A percentile compares a stretch with the other conserved stretches of the same genome.
Conservation (phyloP, 1,139 yeast genomes). For the Pichia sp. region DNA sequence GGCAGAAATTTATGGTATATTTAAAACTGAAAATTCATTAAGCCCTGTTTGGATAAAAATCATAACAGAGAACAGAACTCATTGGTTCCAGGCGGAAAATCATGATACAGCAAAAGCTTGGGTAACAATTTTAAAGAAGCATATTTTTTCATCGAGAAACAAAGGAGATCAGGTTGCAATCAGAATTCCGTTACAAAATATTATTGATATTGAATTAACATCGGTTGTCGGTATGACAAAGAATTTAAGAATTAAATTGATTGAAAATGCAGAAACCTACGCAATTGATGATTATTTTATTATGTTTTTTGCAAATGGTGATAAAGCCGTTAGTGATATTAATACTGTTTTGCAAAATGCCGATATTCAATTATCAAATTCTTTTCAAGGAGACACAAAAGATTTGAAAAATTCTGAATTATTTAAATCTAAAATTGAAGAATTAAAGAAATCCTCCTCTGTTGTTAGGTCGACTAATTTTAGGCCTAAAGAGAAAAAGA, state of each 20-base stretch:
- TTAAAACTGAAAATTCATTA: slow-evolving; percentile 17
- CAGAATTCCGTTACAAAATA: slow-evolving; percentile 65
- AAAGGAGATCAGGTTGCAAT: slow-evolving; percentile 67
- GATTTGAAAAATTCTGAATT: slow-evolving; percentile 18
- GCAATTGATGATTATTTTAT: slow-evolving; percentile 64
- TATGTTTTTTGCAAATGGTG: slow-evolving; percentile 52
- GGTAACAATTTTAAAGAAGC: slow-evolving; percentile 69
- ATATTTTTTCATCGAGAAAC: slow-evolving; percentile 68
- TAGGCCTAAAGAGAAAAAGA: slow-evolving; percentile 5
- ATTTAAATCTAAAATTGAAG: slow-evolving; percentile 23
- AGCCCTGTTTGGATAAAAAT: slow-evolving; percentile 46
- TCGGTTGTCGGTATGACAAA: slow-evolving; percentile 40
- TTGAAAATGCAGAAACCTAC: slow-evolving; percentile 44
- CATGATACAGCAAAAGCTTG: slow-evolving; percentile 69
- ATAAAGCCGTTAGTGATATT: slow-evolving; percentile 28
- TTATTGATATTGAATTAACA: slow-evolving; percentile 55
- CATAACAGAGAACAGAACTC: slow-evolving; percentile 51
- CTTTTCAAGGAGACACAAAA: slow-evolving; percentile 17
- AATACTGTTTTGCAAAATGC: slow-evolving; percentile 24
- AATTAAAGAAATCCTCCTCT: slow-evolving; percentile 22
- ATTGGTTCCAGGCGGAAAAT: slow-evolving; percentile 69
- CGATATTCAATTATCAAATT: slow-evolving; percentile 21
- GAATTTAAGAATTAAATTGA: slow-evolving; percentile 38
- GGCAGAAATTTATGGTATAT: slow-evolving; percentile 43
- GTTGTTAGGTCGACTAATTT: slow-evolving; percentile 22